phyloP scores from a whole-genome alignment of 83 land plant species.

The Diphasiastrum complanatum region DNA sequence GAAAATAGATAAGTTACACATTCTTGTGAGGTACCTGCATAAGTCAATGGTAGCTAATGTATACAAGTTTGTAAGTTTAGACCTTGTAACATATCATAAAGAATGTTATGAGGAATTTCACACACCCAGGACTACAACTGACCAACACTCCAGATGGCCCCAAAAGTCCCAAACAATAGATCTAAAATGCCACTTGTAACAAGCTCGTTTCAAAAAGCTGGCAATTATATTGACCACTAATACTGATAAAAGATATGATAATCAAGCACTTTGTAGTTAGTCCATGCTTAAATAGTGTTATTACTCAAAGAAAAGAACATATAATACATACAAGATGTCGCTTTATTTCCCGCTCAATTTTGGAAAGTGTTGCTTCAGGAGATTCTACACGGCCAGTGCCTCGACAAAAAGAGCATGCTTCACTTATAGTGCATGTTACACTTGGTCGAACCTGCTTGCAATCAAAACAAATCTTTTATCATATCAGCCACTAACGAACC shows the following conservation, averaged over 20 bases:
- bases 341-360: conserved; percentile 81
- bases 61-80: no score
- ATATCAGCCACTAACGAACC: background rate
- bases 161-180: background rate
- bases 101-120: no score
- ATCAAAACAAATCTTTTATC: background rate
- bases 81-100: no score
- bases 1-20: no score
- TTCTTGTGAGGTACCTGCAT: no score
- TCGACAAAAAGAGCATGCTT: conserved; percentile 78
- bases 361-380: conserved; percentile 72
- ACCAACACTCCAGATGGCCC: background rate
- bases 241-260: background rate
- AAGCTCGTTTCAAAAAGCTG: background rate
- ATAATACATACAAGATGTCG: conserved; percentile 56
- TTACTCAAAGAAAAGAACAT: background rate
- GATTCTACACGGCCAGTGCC: conserved; percentile 93
- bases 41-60: no score
- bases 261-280: no score
- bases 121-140: background rate
- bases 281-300: no score
- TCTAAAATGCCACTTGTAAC: background rate
- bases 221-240: background rate
- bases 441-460: conserved; percentile 76
- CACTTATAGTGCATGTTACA: conserved; percentile 81